phyloP scores from a whole-genome alignment of 371 early-diverging fungal species.

The Mortierella sp. region DNA sequence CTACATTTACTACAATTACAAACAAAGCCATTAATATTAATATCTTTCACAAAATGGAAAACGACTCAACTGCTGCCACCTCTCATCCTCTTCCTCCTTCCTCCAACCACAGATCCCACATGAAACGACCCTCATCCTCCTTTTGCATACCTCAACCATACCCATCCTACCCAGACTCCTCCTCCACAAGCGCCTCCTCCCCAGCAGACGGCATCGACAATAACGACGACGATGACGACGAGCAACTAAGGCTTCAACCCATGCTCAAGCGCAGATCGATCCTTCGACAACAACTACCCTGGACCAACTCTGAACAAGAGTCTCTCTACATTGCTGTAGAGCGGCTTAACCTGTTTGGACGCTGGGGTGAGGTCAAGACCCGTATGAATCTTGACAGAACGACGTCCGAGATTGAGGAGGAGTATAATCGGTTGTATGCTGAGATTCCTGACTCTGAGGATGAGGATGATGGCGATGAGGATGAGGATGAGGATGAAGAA shows the following conservation, averaged over 20 bases:
- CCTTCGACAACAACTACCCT: conserved; percentile 21
- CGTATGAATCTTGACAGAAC: conserved; percentile 49
- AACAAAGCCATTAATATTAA: not conserved
- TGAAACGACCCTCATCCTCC: conserved; percentile 26
- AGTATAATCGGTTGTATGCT: conserved; percentile 51
- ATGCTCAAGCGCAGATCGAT: conserved; percentile 17
- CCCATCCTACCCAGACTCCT: conserved; percentile 7
- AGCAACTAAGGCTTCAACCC: conserved; percentile 7
- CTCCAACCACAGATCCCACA: conserved; percentile 20
- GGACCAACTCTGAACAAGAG: conserved; percentile 53
- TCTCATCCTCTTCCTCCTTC: conserved; percentile 1
- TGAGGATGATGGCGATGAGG: not conserved
- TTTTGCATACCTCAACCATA: conserved; percentile 3
- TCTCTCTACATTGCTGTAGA: conserved; percentile 49
- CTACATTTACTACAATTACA: not conserved
- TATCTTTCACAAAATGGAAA: not conserved
- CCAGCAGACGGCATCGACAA: not conserved
- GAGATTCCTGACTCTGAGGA: conserved; percentile 44
- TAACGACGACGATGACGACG: not conserved
- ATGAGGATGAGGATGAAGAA: not conserved
- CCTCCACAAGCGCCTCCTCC: not conserved
- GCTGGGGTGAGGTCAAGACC: conserved; percentile 29
- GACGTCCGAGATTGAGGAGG: conserved; percentile 34
- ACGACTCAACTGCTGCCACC: conserved; percentile 3
- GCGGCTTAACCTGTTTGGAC: conserved; percentile 32